Evolutionary conservation across 2,329 filamentous ascomycete species (phyloP), one percentile per base, ranked within the genome.

Genomic region (Mollisia scopiformis): DNA sequence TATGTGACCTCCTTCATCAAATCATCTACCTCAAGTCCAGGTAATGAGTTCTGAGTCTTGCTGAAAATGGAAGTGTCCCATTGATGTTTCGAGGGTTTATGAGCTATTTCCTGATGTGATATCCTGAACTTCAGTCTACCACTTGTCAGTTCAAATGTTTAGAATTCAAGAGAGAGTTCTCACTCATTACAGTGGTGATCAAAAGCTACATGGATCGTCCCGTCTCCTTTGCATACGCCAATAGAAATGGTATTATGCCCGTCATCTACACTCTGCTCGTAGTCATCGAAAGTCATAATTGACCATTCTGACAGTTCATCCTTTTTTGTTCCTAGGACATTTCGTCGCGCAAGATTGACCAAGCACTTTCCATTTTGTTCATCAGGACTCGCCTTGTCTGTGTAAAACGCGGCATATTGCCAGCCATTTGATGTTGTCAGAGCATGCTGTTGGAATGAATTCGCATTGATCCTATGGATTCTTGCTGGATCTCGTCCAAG

Each of bases 101-200:
- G 23, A 1, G 58, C 50, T 23, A 58, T 47, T 6, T 31, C 37
- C 1, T 13, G 23, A 28, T 57, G 58, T 6, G 64, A 66, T 25
- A 65, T 64, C 33, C 63, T 62, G 39, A 66, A 70, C 39, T 61
- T 65, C 57, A 71, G 57, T 41, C 66, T 69, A 60, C 11, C 43
- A 23, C 41, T 1, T 10, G 16, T 49, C 11, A 49, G 25, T 19
- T 3, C 14, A 46, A 10, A n/a, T 6, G 7, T 14, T 25, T 3
- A 49, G 21, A 49, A 11, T 25, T 16, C 13, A 10, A 6, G 27
- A 39, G 31, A 54, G 23, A 28, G 27, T 56, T 37, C 66, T 62
- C 43, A 70, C 68, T 49, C 41, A 54, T 66, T 62, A 62, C 69
- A 69, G 53, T 69, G 67, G 51, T 69, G 62, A 59, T 70, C 67